Percentiles rank a stretch among this genome's conserved stretches.
These are phyloP conservation scores for Penicillium sp. DNA, from an alignment of 2,329 filamentous ascomycete genomes.

Conservation along the genomic window DNA sequence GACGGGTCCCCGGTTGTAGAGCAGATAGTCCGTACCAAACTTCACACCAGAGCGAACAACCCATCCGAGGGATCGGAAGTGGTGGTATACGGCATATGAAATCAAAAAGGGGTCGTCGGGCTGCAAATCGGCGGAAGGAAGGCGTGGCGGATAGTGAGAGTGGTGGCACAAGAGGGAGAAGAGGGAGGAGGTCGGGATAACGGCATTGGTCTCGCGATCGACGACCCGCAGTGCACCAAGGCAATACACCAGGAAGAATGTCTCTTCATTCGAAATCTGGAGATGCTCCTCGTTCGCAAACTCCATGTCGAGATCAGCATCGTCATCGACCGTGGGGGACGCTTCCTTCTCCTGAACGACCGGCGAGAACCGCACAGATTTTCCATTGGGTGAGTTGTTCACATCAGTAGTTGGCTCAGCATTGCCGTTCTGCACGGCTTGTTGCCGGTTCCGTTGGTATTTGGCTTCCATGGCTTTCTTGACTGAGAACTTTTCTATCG, in stretches of 20 bases:
- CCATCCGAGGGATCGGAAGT: constrained; percentile 95
- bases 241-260: constrained; percentile 83
- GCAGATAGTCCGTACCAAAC: constrained; percentile 90
- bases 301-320: constrained; percentile 27
- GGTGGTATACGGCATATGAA: constrained; percentile 88
- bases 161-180: constrained; percentile 67
- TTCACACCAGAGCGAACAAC: constrained; percentile 90
- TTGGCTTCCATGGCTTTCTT: constrained; percentile 35
- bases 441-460: constrained; percentile 23
- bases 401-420: constrained; percentile 8
- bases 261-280: constrained; percentile 87
- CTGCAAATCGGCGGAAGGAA: constrained; percentile 48
- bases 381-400: constrained; percentile 35
- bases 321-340: constrained; percentile 26
- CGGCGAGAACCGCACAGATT: constrained; percentile 71
- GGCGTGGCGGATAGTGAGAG: constrained; percentile 67
- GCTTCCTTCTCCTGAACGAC: constrained; percentile 67
- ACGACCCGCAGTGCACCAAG: constrained; percentile 71
- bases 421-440: constrained; percentile 15
- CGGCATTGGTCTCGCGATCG: constrained; percentile 33
- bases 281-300: constrained; percentile 72
- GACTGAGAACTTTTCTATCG: constrained; percentile 36
- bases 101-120: constrained; percentile 84
- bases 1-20: constrained; percentile 89
- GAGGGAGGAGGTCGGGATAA: constrained; percentile 58